phyloP scores from a whole-genome alignment of 1,139 yeast genomes.

The Scheffersomyces insectosa region DNA sequence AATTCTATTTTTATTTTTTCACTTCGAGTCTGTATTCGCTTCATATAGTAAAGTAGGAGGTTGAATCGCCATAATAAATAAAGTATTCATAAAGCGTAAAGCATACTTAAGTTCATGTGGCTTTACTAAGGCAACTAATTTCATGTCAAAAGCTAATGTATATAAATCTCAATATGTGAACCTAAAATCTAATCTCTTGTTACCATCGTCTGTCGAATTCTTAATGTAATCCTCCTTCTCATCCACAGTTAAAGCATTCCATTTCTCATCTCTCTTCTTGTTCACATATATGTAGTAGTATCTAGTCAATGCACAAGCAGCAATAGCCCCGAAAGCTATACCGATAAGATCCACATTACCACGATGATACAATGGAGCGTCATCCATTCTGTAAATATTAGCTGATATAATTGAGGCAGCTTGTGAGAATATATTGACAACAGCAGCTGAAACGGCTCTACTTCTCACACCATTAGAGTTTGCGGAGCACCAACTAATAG shows the following conservation, averaged over 20 bases:
- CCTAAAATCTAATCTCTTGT: slow-evolving; percentile 55
- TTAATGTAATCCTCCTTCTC: slow-evolving; percentile 47
- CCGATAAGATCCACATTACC: slow-evolving; percentile 14
- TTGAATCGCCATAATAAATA: too few species aligned
- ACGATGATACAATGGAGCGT: slow-evolving; percentile 16
- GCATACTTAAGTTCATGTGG: too few species aligned
- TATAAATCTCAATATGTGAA: slow-evolving; percentile 17
- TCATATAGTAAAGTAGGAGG: too few species aligned
- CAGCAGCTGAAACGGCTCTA: slow-evolving; percentile 19
- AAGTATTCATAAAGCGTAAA: too few species aligned
- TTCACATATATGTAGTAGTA: slow-evolving; percentile 51
- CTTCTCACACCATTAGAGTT: slow-evolving; percentile 17
- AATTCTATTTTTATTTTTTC: background rate
- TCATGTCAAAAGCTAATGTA: too few species aligned
- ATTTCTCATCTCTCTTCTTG: slow-evolving; percentile 38
- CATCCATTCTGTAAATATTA: slow-evolving; percentile 15
- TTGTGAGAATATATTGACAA: slow-evolving; percentile 18
- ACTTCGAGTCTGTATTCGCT: too few species aligned
- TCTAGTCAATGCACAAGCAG: slow-evolving; percentile 10
- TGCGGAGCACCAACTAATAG: slow-evolving; percentile 18
- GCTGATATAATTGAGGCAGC: slow-evolving; percentile 14
- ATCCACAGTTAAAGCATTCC: slow-evolving; percentile 49
- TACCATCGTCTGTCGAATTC: slow-evolving; percentile 51
- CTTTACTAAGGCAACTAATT: too few species aligned
- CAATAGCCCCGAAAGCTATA: slow-evolving; percentile 13